Evolutionary conservation across 768 basidiomycete species (phyloP), one percentile per base, ranked within the genome.

Genomic region (Boletus fagicola): DNA sequence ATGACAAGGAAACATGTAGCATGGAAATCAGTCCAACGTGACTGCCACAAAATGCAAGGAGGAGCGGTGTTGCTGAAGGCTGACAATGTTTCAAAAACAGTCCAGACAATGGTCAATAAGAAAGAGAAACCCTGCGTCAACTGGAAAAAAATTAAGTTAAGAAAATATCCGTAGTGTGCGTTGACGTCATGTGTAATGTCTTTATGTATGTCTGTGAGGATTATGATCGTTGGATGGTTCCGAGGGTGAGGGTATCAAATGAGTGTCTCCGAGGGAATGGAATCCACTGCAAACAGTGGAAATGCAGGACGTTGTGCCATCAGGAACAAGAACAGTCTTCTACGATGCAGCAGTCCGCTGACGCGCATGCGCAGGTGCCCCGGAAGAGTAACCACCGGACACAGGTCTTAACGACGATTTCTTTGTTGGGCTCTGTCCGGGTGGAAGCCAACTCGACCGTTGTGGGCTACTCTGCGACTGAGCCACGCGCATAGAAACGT

Each of bases 171-270:
- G 35, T 68, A 63, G 54, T 39, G 59, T 58, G 51, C 51, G 51
- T 61, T 49, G 58, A 60, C 44, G 51, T 53, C 39, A 45, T 44
- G 50, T 51, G 51, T 54, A 51, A 36, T 58, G 57, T 39, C 38
- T 54, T 59, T 54, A 56, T 35, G 59, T 56, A 60, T 63, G 65
- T 55, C 20, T 61, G 54, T 58, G 56, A 59, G n/a, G 54, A 52
- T 50, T 57, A 43, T 59, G 49, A 57, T 59, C 53, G 28, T 55
- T 59, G 62, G 22, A 51, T 58, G 40, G 28, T 57, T 69, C 60
- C 58, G 56, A 49, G 51, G 53, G 26, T 63, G 49, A 51, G 61
- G 69, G 66, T 71, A 73, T 73, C 59, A 60, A 65, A 62, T 60
- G 65, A 66, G 53, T 58, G 65, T 62, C 56, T 60, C 54, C 48